phyloP scores from a whole-genome alignment of 1,284 basidiomycete genomes.

The Grifola frondosa region DNA sequence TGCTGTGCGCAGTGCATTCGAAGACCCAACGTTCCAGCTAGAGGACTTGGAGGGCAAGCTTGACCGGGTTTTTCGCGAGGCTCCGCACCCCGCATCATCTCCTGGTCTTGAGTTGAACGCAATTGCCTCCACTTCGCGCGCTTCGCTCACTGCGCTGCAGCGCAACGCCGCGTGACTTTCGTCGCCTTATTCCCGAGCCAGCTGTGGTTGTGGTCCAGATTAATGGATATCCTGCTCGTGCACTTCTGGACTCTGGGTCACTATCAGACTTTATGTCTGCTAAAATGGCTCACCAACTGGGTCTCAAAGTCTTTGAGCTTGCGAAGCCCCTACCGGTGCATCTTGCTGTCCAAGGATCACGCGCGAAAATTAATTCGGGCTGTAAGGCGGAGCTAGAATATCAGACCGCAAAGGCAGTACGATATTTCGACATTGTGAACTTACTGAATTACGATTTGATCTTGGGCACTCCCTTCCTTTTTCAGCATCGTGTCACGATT shows the following conservation, averaged over 20 bases:
- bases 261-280: conserved; percentile 40
- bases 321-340: conserved; percentile 28
- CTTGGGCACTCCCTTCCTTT: conserved; percentile 2
- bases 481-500: neutral
- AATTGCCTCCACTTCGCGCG: no score
- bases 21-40: no score
- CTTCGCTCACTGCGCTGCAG: no score
- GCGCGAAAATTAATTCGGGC: conserved; percentile 31
- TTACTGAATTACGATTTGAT: conserved; percentile 2
- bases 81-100: no score
- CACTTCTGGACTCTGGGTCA: conserved; percentile 37
- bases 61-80: no score
- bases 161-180: neutral
- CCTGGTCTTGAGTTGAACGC: no score
- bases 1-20: no score
- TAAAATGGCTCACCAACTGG: conserved; percentile 34
- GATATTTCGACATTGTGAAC: conserved; percentile 21
- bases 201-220: conserved; percentile 32
- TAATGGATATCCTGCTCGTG: conserved; percentile 30
- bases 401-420: conserved; percentile 24
- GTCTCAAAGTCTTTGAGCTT: conserved; percentile 15
- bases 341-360: conserved; percentile 21
- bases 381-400: conserved; percentile 20
- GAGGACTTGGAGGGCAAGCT: no score
- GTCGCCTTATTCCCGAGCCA: conserved; percentile 21